Evolutionary conservation across 805 yeast species (phyloP).

Genomic region (Kockiozyma suomiensis): DNA sequence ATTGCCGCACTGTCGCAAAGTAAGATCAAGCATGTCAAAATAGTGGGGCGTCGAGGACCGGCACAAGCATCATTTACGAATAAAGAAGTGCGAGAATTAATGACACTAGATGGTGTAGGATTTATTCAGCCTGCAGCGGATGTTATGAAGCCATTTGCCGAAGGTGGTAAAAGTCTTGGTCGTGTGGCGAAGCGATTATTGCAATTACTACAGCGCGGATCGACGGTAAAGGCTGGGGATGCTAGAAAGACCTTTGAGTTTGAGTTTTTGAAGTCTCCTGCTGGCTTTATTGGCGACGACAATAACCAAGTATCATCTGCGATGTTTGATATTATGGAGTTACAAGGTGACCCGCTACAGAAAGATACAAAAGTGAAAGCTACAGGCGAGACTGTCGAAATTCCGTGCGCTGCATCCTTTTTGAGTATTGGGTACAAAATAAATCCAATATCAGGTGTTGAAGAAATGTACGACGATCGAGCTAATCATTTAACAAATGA

Average conservation of each 20-base stretch:
- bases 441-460: conserved; percentile 60
- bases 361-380: conserved; percentile 46
- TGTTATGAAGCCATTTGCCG: conserved; percentile 36
- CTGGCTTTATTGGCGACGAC: conserved; percentile 47
- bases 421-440: conserved; percentile 85
- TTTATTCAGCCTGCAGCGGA: conserved; percentile 51
- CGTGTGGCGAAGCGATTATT: conserved; percentile 67
- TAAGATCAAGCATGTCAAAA: conserved; percentile 62
- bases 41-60: conserved; percentile 86
- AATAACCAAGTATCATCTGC: neutral
- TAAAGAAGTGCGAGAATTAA: conserved; percentile 84
- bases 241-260: conserved; percentile 59
- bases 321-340: conserved; percentile 42
- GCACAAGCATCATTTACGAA: conserved; percentile 76
- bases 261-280: conserved; percentile 70
- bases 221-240: conserved; percentile 39
- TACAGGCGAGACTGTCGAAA: conserved; percentile 42
- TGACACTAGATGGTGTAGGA: conserved; percentile 58
- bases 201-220: conserved; percentile 60
- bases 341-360: conserved; percentile 52
- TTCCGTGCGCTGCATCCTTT: conserved; percentile 65
- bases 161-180: conserved; percentile 42
- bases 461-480: conserved; percentile 50
- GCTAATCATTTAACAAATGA: conserved; percentile 41
- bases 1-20: conserved; percentile 54